A percentile compares a stretch with the other conserved stretches of the same genome.
These are phyloP conservation scores for Schizopora paradoxa DNA, from an alignment of 1,284 basidiomycete genomes.

Conservation along the genomic window DNA sequence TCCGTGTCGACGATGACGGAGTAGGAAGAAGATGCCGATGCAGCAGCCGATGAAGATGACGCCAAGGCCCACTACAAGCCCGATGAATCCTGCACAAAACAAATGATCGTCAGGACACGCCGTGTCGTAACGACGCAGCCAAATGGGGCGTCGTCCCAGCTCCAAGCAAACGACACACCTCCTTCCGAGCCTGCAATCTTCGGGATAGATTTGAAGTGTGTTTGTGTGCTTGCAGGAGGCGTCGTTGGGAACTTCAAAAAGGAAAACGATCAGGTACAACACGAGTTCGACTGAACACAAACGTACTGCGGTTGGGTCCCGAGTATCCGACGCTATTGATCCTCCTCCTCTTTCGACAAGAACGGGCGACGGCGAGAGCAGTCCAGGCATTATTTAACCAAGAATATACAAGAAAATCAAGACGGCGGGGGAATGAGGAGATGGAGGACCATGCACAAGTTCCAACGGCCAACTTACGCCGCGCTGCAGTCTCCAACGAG, in stretches of 20 bases:
- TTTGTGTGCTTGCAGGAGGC: constrained; percentile 7
- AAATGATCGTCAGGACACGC: not conserved
- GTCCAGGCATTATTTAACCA: too few species aligned
- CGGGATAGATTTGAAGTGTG: constrained; percentile 12
- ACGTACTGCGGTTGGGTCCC: constrained; percentile 8
- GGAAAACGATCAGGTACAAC: not conserved
- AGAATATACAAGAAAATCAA: too few species aligned
- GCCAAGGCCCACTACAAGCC: constrained; percentile 17
- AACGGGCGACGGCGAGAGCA: too few species aligned
- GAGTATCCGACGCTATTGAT: constrained; percentile 3
- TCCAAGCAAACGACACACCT: constrained; percentile 2
- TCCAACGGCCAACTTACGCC: too few species aligned
- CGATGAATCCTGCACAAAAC: constrained; percentile 15
- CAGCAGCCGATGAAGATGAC: constrained; percentile 16
- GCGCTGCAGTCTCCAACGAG: too few species aligned
- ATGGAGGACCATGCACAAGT: too few species aligned
- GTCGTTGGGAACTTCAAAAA: constrained; percentile 7
- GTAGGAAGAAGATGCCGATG: constrained; percentile 17
- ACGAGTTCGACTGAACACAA: not conserved
- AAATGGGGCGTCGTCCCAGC: not conserved
- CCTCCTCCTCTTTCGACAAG: constrained; percentile 12
- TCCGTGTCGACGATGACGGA: constrained; percentile 14
- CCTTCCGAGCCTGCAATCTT: constrained; percentile 17
- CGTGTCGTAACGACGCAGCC: not conserved
- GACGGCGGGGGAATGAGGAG: too few species aligned